Conservation (phyloP, 495 filamentous ascomycete genomes). For the Trichoderma asperelloides region DNA sequence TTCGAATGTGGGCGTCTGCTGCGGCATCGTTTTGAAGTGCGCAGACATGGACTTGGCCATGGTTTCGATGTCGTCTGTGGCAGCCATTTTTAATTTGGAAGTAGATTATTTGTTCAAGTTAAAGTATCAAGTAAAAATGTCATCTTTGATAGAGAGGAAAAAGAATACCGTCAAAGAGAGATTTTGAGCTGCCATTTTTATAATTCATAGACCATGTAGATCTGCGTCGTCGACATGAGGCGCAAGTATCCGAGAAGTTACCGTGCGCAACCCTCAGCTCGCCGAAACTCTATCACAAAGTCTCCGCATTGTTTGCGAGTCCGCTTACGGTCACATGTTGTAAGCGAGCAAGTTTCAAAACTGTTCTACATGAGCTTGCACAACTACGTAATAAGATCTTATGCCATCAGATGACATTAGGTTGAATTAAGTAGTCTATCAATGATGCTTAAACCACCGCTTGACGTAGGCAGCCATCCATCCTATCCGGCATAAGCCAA, state of each 20-base stretch:
- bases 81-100: background rate
- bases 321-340: background rate
- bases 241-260: background rate
- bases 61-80: background rate
- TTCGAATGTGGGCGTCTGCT: constrained; percentile 16
- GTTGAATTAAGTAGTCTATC: background rate
- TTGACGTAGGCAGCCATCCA: background rate
- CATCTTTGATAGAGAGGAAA: too few species aligned
- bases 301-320: background rate
- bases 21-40: constrained; percentile 15
- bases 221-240: background rate
- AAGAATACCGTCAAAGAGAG: too few species aligned
- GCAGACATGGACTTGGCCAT: background rate
- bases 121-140: too few species aligned
- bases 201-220: background rate
- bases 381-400: too few species aligned
- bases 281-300: background rate
- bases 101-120: background rate
- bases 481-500: background rate
- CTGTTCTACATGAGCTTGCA: background rate
- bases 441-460: background rate
- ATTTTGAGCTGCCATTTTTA: too few species aligned
- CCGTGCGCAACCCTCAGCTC: background rate
- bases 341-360: background rate
- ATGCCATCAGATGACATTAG: background rate